Evolutionary conservation across 371 early-diverging fungal species (phyloP), one percentile per base, ranked within the genome.

Genomic region (Gilbertella persicaria): DNA sequence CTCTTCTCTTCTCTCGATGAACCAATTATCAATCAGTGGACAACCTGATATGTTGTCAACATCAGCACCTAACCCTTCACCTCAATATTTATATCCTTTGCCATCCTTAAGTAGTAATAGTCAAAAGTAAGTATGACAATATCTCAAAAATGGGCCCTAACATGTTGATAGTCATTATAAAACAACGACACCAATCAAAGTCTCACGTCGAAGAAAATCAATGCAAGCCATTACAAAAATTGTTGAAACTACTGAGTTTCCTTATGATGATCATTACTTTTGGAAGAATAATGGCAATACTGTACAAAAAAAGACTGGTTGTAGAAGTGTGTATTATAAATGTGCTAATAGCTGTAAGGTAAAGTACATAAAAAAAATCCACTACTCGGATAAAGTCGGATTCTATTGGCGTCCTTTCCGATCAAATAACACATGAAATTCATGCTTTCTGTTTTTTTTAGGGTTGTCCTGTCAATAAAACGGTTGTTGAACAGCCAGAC

Each of bases 381-480:
- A 28, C 10, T 10, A 23, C 14, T 62, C 57, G 57, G 62, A 55
- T 36, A 51, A 62, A 52, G 16, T 52, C 57, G 56, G 57, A 60
- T 60, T 24, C 49, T 23, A 24, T 12, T 6, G 38, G 23, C 6
- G 9, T 17, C 28, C 40, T 20, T 40, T 55, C 49, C 55, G 51
- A 41, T 14, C 35, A 8, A 33, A 5, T 12, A 6, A 25, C 45
- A 61, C 37, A 50, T 49, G 41, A 50, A 50, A 45, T 40, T 50
- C 54, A 49, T 60, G 45, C 54, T 46, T 49, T 26, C 17, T 29
- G 37, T 49, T 50, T 44, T 20, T 42, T 55, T 17, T 59, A 64
- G 62, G 66, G 62, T n/a, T 66, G 66, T 39, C 52, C 58, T 28
- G 80, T 77, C 20, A 79, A 79, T 56, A 80, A 78, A 50, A 80